Conservation (phyloP, 2,329 filamentous ascomycete species). For the Penicillium rolfsii region DNA sequence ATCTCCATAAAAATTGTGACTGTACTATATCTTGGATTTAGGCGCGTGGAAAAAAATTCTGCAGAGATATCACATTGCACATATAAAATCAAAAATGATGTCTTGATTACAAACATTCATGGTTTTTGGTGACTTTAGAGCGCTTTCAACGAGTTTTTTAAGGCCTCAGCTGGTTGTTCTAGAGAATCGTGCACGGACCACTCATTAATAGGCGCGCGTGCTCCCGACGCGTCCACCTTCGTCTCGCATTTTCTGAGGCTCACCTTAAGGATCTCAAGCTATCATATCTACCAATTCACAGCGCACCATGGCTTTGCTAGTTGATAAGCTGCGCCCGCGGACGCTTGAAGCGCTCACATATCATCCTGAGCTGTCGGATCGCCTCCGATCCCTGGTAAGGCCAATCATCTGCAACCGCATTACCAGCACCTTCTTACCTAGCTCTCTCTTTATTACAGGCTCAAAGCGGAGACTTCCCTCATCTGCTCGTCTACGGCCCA, state of each 20-base stretch:
- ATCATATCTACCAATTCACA: background rate
- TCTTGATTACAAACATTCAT: background rate
- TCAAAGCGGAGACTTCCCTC: slow-evolving; percentile 95
- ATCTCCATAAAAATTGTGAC: slow-evolving; percentile 21
- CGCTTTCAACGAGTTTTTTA: background rate
- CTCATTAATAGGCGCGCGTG: slow-evolving; percentile 44
- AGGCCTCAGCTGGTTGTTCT: background rate
- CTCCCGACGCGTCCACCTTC: slow-evolving; percentile 40
- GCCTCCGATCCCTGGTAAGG: slow-evolving; percentile 78
- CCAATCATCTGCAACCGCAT: background rate
- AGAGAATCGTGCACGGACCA: slow-evolving; percentile 38
- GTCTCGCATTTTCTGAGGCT: slow-evolving; percentile 23
- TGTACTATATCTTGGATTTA: slow-evolving; percentile 26
- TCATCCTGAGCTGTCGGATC: slow-evolving; percentile 83
- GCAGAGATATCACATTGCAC: slow-evolving; percentile 2
- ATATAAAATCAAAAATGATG: background rate
- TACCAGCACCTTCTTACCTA: slow-evolving; percentile 14
- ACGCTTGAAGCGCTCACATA: slow-evolving; percentile 70
- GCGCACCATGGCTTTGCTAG: slow-evolving; percentile 62
- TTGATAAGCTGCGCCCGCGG: slow-evolving; percentile 64
- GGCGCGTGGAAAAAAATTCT: background rate
- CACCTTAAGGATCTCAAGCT: slow-evolving; percentile 1
- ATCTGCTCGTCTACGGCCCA: slow-evolving; percentile 94
- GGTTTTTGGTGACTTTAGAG: background rate
- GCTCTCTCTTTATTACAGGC: slow-evolving; percentile 60